Conservation (phyloP, 257 asterid genomes). For the Solanum lignicaule region DNA sequence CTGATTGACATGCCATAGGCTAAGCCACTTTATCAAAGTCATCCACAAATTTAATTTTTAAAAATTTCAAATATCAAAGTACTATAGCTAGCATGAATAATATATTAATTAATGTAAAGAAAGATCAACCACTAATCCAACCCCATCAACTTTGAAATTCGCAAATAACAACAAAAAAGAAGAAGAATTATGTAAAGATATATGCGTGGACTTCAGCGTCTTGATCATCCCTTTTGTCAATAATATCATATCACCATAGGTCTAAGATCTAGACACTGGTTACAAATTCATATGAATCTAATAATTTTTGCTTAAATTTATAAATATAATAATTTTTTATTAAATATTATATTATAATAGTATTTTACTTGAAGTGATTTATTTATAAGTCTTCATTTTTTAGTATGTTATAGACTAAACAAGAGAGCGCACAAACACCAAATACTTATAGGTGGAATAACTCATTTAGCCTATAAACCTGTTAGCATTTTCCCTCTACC, state of each 20-base stretch:
- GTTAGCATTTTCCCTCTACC: background rate
- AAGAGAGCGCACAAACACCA: background rate
- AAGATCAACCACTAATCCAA: background rate
- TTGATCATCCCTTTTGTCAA: constrained; percentile 9
- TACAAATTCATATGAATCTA: background rate
- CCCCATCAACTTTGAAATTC: background rate
- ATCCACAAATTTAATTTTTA: background rate
- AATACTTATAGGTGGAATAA: background rate
- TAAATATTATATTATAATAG: no score
- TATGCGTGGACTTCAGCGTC: constrained; percentile 16
- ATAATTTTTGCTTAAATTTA: background rate
- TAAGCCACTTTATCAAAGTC: constrained; percentile 9
- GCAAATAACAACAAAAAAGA: background rate
- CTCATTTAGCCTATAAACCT: background rate
- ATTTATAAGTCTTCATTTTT: background rate
- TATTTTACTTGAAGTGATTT: no score
- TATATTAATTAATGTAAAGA: background rate
- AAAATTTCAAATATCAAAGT: background rate
- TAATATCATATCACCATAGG: background rate
- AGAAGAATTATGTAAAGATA: background rate
- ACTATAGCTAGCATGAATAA: background rate
- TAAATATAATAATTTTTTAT: background rate
- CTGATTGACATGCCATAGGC: background rate
- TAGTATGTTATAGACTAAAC: background rate
- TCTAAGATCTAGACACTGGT: rapidly evolving